Evolutionary conservation across 495 filamentous ascomycete genomes (phyloP).

Genomic region (Aspergillus coremiiformis): DNA sequence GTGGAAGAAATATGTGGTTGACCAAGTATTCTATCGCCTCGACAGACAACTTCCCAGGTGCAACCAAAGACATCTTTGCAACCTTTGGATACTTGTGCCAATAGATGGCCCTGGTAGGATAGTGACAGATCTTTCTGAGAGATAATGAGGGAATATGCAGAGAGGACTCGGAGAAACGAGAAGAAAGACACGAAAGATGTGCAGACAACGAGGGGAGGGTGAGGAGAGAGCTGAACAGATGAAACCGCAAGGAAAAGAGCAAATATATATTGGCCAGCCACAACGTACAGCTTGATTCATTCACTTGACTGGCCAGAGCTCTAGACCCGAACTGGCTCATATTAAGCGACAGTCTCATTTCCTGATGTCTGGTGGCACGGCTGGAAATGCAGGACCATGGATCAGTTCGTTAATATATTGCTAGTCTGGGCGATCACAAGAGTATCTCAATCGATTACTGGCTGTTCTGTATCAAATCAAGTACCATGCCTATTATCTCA

Average conservation of each 20-base stretch:
- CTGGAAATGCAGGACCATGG: neutral
- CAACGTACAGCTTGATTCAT: neutral
- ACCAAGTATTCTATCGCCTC: conserved; percentile 10
- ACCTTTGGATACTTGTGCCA: neutral
- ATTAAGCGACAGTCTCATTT: neutral
- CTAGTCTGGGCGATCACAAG: neutral
- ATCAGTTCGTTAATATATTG: neutral
- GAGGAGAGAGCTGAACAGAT: too few species aligned
- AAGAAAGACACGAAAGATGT: too few species aligned
- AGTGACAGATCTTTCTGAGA: neutral
- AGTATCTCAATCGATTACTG: neutral
- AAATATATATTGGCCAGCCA: neutral
- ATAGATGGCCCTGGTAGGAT: neutral
- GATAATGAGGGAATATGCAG: neutral
- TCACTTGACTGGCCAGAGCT: neutral
- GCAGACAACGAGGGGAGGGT: too few species aligned
- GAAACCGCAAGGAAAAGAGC: neutral
- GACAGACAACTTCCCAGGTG: neutral
- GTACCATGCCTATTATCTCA: neutral
- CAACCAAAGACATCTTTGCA: neutral
- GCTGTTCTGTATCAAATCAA: neutral
- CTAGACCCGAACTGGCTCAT: neutral
- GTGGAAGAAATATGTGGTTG: conserved; percentile 55
- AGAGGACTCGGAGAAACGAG: neutral
- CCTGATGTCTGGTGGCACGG: neutral